Percentiles rank a stretch among this genome's conserved stretches.
phyloP scores from a whole-genome alignment of 169 alveolate species.

The Plasmodium relictum region DNA sequence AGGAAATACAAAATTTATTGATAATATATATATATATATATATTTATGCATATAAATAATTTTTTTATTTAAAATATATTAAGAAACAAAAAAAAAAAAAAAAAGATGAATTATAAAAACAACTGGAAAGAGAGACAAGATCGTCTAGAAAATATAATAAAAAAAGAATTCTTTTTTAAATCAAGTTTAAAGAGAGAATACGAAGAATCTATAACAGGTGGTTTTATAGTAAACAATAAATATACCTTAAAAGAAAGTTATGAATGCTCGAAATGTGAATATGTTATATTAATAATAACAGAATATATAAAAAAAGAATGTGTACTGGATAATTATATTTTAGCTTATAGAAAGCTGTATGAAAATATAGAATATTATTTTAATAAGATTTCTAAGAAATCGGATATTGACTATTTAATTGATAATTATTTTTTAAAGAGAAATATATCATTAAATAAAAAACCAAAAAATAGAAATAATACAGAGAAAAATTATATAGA shows the following conservation, averaged over 20 bases:
- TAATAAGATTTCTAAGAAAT: conserved; percentile 7
- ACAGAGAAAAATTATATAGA: conserved; percentile 37
- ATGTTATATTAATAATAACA: conserved; percentile 41
- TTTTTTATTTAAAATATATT: background rate
- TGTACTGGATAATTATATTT: conserved; percentile 34
- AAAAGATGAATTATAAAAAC: conserved; percentile 7
- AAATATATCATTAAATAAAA: background rate
- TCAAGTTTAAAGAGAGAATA: background rate
- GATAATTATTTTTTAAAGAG: conserved; percentile 14
- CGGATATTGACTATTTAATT: conserved; percentile 48
- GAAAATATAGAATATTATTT: conserved; percentile 50
- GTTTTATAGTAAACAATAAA: conserved; percentile 31
- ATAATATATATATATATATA: too few relatives aligned
- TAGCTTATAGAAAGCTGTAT: conserved; percentile 42
- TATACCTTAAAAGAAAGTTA: background rate
- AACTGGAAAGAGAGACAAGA: conserved; percentile 45
- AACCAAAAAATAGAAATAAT: background rate
- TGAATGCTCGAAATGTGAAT: conserved; percentile 42
- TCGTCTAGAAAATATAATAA: conserved; percentile 53
- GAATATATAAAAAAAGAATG: conserved; percentile 70
- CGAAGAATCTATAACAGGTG: conserved; percentile 31
- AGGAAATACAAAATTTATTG: too few relatives aligned
- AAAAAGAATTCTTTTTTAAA: conserved; percentile 40
- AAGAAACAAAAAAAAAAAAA: conserved; percentile 12
- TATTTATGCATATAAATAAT: background rate